Evolutionary conservation across 768 basidiomycete genomes (phyloP), one percentile per base, ranked within the genome.

Genomic region (Paxillus ammoniavirescens): DNA sequence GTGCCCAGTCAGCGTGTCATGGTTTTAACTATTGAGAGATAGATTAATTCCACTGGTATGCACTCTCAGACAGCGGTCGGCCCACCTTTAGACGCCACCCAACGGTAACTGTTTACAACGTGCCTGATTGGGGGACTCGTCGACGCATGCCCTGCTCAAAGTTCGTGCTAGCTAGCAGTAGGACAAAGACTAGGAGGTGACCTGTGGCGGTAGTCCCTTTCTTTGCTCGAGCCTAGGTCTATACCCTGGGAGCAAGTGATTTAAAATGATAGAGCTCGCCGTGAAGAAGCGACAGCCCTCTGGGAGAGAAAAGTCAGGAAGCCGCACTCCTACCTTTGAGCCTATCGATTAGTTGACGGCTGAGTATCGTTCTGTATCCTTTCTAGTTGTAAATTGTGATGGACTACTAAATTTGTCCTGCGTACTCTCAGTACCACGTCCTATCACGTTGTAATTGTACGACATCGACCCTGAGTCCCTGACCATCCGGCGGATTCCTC

Each of bases 311-410:
- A 56, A 55, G 60, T 56, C 54, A 58, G 60, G 52, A 47, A 46
- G 57, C 31, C 47, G 41, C 40, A 48, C 37, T 38, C 37, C 37
- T 53, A 55, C 30, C 57, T 26, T 26, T 46, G 51, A 56, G 49
- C 41, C 26, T 26, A 42, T 28, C 26, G 47, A 37, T 33, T 53
- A n/a, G 15, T n/a, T n/a, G 38, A 40, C 13, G 35, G 35, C 35
- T 35, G 31, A 33, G 31, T 33, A 14, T 13, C 12, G 13, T 26
- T 26, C 26, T 26, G 52, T 60, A 65, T 64, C 66, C 64, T 53
- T 68, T 66, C 61, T 58, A 30, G 64, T 59, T 59, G 55, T 61
- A 67, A 66, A 69, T 71, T 67, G 61, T 61, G 62, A 71, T 65
- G 60, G 37, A 50, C 49, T 57, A 45, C 65, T 49, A 69, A 47